Conservation (phyloP, 306 rosid species). For the Cucurbita argyrosperma region DNA sequence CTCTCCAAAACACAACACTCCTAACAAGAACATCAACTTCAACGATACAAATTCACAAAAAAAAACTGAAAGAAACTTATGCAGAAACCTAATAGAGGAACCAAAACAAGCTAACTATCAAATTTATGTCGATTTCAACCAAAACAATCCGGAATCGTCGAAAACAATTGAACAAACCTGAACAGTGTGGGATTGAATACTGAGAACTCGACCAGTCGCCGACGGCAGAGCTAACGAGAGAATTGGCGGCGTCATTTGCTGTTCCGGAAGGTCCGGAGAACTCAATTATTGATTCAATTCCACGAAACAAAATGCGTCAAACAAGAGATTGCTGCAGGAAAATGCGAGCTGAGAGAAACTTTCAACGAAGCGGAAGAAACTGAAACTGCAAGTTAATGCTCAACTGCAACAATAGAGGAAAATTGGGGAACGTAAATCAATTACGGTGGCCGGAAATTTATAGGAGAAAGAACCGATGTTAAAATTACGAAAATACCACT, state of each 20-base stretch:
- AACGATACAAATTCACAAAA: not conserved
- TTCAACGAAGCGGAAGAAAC: not conserved
- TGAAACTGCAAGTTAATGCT: not conserved
- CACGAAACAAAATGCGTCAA: not conserved
- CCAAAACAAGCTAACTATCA: not conserved
- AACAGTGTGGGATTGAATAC: constrained; percentile 74
- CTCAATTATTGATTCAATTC: constrained; percentile 9
- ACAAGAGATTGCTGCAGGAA: not conserved
- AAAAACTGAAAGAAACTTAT: not conserved
- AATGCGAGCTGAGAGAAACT: not conserved
- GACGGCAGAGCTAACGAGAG: constrained; percentile 60
- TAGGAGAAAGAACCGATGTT: not conserved
- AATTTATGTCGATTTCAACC: not conserved
- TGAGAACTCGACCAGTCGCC: constrained; percentile 63
- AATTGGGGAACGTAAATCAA: not conserved
- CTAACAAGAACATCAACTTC: not conserved
- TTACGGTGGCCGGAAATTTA: not conserved
- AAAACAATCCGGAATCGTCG: not conserved
- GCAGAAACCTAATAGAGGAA: not conserved
- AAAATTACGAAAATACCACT: not conserved
- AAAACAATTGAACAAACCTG: constrained; percentile 30
- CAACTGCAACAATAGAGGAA: not conserved
- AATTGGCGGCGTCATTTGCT: constrained; percentile 54
- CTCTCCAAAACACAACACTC: not conserved
- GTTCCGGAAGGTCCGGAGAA: not conserved